These are phyloP conservation scores for Alternaria angustiovoidea DNA, from an alignment of 2,329 filamentous ascomycete species.

Conservation along the genomic window DNA sequence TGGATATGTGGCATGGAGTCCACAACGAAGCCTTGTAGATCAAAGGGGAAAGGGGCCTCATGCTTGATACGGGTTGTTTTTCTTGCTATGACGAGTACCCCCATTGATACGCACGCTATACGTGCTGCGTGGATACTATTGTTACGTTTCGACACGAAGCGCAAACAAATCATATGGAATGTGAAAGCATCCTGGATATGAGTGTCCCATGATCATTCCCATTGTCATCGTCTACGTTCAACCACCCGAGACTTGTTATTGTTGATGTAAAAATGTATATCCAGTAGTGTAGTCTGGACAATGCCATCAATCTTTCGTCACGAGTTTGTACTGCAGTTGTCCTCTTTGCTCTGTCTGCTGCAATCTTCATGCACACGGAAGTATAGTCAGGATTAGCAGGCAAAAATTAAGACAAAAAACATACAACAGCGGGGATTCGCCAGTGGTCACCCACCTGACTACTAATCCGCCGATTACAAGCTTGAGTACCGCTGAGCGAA, in stretches of 20 bases:
- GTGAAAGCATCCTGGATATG: neutral
- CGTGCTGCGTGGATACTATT: neutral
- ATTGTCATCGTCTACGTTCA: neutral
- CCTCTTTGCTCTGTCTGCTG: too few relatives aligned
- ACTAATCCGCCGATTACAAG: slow-evolving; percentile 7
- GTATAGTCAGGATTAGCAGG: neutral
- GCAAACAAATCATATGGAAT: neutral
- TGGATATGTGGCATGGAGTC: neutral
- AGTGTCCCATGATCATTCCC: neutral
- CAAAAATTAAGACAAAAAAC: slow-evolving; percentile 2
- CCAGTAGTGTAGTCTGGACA: too few relatives aligned
- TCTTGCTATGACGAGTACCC: neutral
- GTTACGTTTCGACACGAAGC: neutral
- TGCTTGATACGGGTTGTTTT: neutral
- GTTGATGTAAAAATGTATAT: neutral
- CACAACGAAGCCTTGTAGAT: neutral
- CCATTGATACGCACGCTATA: neutral
- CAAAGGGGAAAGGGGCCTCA: neutral
- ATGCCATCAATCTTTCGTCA: too few relatives aligned
- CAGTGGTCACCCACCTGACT: slow-evolving; percentile 4
- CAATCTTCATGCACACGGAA: too few relatives aligned
- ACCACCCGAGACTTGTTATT: too few relatives aligned
- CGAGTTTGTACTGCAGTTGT: too few relatives aligned
- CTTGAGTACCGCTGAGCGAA: slow-evolving; percentile 3
- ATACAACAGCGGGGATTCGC: slow-evolving; percentile 14